A percentile compares a stretch with the other conserved stretches of the same genome.
Evolutionary conservation across 495 filamentous ascomycete genomes (phyloP).

Genomic region (Astrocystis sublimbata): DNA sequence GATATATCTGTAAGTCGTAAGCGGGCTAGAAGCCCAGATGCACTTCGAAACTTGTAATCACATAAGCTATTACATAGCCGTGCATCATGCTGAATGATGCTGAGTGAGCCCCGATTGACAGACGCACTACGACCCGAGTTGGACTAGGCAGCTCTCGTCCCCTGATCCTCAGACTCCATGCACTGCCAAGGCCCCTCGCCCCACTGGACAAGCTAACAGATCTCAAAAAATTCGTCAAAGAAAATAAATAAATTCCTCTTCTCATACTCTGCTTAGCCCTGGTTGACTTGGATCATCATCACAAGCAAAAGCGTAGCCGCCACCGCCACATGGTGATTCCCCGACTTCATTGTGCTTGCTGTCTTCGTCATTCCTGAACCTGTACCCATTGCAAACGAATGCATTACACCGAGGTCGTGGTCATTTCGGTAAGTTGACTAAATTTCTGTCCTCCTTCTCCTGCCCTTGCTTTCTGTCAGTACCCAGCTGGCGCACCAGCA

Average conservation of each 20-base stretch:
- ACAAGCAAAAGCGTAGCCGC: neutral
- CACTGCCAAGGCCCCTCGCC: too few relatives aligned
- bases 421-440: neutral
- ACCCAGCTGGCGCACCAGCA: neutral
- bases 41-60: neutral
- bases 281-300: too few relatives aligned
- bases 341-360: too few relatives aligned
- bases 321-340: neutral
- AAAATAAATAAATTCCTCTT: neutral
- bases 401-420: neutral
- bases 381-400: neutral
- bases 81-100: constrained; percentile 27
- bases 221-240: constrained; percentile 1
- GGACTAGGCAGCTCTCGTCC: too few relatives aligned
- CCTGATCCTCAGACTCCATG: too few relatives aligned
- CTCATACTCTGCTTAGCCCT: neutral
- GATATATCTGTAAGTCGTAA: too few relatives aligned
- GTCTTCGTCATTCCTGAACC: too few relatives aligned
- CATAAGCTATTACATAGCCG: constrained; percentile 20
- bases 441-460: neutral
- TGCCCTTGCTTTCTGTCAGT: neutral
- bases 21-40: too few relatives aligned
- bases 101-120: constrained; percentile 13
- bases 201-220: neutral
- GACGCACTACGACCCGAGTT: neutral